Conservation (phyloP, 2,329 filamentous ascomycete species). For the Trichoderma arundinaceum region DNA sequence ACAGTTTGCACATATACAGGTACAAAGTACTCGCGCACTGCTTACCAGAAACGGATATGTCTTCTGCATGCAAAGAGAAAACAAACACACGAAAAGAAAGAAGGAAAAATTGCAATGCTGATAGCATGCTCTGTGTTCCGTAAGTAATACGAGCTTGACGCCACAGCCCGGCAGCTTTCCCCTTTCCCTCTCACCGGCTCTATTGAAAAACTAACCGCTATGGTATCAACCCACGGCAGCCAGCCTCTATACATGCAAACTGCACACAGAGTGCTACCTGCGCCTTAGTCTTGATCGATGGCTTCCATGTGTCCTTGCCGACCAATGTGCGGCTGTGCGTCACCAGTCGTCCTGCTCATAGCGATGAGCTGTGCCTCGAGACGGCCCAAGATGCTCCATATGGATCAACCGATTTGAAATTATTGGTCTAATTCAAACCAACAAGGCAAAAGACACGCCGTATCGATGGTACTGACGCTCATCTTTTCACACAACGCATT, state of each 20-base stretch:
- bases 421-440: too few relatives aligned
- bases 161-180: constrained; percentile 8
- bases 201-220: too few relatives aligned
- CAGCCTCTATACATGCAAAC: constrained; percentile 8
- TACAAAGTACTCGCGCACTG: constrained; percentile 20
- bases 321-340: background rate
- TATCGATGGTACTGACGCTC: too few relatives aligned
- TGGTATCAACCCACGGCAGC: constrained; percentile 4
- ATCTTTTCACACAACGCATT: background rate
- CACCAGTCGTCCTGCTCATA: too few relatives aligned
- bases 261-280: background rate
- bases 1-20: background rate
- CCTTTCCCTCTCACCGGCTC: background rate
- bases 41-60: constrained; percentile 21
- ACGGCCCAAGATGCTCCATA: too few relatives aligned
- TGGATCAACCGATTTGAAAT: too few relatives aligned
- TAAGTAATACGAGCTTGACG: constrained; percentile 8
- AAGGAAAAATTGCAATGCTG: background rate
- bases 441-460: too few relatives aligned
- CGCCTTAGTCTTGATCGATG: background rate
- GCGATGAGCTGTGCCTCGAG: too few relatives aligned
- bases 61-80: background rate
- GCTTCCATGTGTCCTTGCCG: too few relatives aligned
- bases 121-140: background rate
- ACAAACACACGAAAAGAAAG: background rate